Percentiles rank a stretch among this genome's conserved stretches.
These are phyloP conservation scores for Neurospora sp. DNA, from an alignment of 2,329 filamentous ascomycete species.

Conservation along the genomic window DNA sequence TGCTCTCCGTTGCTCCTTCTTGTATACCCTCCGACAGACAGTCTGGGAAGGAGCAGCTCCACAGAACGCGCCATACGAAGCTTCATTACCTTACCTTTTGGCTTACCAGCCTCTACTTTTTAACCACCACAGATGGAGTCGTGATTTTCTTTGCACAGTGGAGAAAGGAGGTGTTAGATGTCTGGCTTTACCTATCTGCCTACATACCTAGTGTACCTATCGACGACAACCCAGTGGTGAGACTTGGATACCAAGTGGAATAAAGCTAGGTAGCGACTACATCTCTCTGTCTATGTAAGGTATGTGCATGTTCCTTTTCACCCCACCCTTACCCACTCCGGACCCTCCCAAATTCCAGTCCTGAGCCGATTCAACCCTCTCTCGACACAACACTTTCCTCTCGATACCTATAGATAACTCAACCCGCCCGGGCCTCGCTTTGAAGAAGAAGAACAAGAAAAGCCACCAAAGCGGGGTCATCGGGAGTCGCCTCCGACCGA, in stretches of 20 bases:
- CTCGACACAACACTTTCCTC: neutral
- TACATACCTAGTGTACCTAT: neutral
- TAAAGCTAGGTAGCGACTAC: neutral
- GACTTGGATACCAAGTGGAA: neutral
- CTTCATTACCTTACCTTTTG: neutral
- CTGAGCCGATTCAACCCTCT: neutral
- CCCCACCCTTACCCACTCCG: neutral
- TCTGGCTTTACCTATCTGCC: neutral
- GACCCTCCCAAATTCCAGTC: neutral
- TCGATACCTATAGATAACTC: neutral
- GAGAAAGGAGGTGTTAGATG: neutral
- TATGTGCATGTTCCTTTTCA: neutral
- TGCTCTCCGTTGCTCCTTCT: neutral
- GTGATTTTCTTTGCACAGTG: neutral
- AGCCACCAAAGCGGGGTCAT: neutral
- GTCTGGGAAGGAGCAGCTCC: neutral
- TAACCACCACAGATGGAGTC: neutral
- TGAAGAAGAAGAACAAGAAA: neutral
- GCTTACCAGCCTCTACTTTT: neutral
- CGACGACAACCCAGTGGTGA: neutral
- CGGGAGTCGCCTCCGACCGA: neutral
- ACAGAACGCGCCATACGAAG: neutral
- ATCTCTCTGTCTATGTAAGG: neutral
- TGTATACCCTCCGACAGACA: neutral
- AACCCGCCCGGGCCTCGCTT: neutral